phyloP scores from a whole-genome alignment of 2,329 filamentous ascomycete species.

The Sporothrix euskadiensis region DNA sequence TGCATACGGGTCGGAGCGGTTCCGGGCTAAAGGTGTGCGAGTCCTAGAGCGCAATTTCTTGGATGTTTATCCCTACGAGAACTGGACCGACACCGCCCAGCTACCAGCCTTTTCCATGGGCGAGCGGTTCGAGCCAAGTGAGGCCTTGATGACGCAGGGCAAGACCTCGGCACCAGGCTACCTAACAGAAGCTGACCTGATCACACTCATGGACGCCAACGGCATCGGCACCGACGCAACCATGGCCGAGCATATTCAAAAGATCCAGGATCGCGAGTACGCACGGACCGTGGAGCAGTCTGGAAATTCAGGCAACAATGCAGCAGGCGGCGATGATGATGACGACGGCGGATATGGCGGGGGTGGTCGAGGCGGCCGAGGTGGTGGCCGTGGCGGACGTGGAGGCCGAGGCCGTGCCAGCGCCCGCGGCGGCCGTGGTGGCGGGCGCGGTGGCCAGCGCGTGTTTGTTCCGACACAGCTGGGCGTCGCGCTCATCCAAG shows the following conservation, averaged over 20 bases:
- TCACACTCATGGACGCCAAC: constrained; percentile 96
- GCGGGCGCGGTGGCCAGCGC: constrained; percentile 58
- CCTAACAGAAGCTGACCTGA: constrained; percentile 91
- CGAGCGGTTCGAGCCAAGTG: constrained; percentile 82
- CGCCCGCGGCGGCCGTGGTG: constrained; percentile 43
- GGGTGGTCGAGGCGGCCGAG: constrained; percentile 49
- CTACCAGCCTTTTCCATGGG: constrained; percentile 77
- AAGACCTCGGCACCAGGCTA: constrained; percentile 83
- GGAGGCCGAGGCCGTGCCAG: constrained; percentile 42
- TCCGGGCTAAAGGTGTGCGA: constrained; percentile 78
- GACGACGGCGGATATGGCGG: constrained; percentile 53
- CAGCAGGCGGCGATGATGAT: constrained; percentile 44
- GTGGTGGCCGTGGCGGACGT: constrained; percentile 47
- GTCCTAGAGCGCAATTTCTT: constrained; percentile 91
- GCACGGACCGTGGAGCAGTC: constrained; percentile 60
- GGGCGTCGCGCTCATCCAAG: constrained; percentile 87
- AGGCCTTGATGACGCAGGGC: constrained; percentile 88
- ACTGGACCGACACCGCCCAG: constrained; percentile 85
- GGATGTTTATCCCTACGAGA: constrained; percentile 94
- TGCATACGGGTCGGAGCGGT: constrained; percentile 77
- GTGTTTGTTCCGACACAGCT: constrained; percentile 93
- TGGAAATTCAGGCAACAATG: constrained; percentile 37
- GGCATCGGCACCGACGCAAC: constrained; percentile 98
- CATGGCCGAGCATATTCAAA: constrained; percentile 98
- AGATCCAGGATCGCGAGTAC: constrained; percentile 88